Evolutionary conservation across 345 rosid species (phyloP).

Genomic region (Clarkia xantiana): DNA sequence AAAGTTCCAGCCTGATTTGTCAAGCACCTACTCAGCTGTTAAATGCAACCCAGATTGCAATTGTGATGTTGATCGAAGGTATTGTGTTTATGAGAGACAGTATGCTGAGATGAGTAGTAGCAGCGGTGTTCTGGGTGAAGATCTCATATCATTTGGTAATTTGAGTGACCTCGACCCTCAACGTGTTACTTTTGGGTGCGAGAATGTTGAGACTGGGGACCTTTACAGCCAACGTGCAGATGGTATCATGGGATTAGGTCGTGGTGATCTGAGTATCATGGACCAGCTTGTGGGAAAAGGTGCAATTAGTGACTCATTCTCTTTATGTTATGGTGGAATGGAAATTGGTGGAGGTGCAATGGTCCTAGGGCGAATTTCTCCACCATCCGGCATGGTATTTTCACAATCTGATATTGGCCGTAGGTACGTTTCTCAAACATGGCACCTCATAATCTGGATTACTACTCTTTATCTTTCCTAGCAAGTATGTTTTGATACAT

Average conservation of each 20-base stretch:
- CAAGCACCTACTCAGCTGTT: conserved; percentile 56
- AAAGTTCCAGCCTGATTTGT: conserved; percentile 62
- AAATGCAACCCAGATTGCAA: conserved; percentile 69
- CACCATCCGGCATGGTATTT: conserved; percentile 64
- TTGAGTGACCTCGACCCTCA: conserved; percentile 63
- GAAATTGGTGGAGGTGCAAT: conserved; percentile 83
- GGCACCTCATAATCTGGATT: conserved; percentile 16
- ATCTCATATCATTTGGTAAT: conserved; percentile 69
- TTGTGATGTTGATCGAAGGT: conserved; percentile 41
- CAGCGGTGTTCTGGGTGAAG: conserved; percentile 80
- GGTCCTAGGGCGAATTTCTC: conserved; percentile 70
- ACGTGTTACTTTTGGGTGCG: conserved; percentile 79
- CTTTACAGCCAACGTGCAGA: conserved; percentile 86
- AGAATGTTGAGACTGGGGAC: conserved; percentile 77
- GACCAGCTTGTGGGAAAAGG: conserved; percentile 85
- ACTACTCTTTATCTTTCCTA: conserved; percentile 24
- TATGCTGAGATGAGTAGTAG: conserved; percentile 87
- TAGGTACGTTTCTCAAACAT: conserved; percentile 45
- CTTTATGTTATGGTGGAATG: conserved; percentile 96
- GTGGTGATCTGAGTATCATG: conserved; percentile 78
- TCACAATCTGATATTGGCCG: conserved; percentile 51
- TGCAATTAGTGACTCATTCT: conserved; percentile 69
- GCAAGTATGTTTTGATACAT: conserved; percentile 42
- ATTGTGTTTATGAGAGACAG: conserved; percentile 73
- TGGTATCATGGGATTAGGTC: conserved; percentile 91